A percentile compares a stretch with the other conserved stretches of the same genome.
These are phyloP conservation scores for Pyrenula aspistea DNA, from an alignment of 495 filamentous ascomycete species.

Conservation along the genomic window DNA sequence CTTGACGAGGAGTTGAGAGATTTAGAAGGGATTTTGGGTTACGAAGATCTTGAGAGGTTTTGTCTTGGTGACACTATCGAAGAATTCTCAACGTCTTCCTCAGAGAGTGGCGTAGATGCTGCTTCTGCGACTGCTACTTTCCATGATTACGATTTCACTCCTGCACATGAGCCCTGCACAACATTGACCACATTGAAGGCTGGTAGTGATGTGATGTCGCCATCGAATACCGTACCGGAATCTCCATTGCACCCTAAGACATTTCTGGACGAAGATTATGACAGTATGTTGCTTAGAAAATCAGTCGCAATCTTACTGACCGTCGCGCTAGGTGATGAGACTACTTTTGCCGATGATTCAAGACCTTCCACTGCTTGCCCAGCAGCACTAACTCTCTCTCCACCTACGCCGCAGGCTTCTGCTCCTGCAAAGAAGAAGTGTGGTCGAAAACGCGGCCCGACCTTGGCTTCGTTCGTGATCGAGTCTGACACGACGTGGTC, in stretches of 20 bases:
- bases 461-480: background rate
- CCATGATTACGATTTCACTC: background rate
- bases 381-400: background rate
- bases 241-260: background rate
- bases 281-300: background rate
- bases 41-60: background rate
- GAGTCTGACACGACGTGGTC: background rate
- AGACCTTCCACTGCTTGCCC: background rate
- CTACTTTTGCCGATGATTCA: background rate
- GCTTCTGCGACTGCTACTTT: background rate
- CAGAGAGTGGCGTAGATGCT: background rate
- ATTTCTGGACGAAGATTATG: background rate
- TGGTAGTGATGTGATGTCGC: background rate
- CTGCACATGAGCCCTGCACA: background rate
- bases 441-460: background rate
- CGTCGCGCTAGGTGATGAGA: background rate
- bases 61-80: background rate
- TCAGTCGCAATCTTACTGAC: no score
- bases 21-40: background rate
- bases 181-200: background rate
- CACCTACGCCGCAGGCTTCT: background rate
- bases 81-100: background rate
- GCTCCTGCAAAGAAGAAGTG: background rate
- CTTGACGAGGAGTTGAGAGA: background rate
- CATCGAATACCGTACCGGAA: background rate